Evolutionary conservation across 208 protist species (phyloP), one percentile per base, ranked within the genome.

Genomic region (Leishmania amazonensis): DNA sequence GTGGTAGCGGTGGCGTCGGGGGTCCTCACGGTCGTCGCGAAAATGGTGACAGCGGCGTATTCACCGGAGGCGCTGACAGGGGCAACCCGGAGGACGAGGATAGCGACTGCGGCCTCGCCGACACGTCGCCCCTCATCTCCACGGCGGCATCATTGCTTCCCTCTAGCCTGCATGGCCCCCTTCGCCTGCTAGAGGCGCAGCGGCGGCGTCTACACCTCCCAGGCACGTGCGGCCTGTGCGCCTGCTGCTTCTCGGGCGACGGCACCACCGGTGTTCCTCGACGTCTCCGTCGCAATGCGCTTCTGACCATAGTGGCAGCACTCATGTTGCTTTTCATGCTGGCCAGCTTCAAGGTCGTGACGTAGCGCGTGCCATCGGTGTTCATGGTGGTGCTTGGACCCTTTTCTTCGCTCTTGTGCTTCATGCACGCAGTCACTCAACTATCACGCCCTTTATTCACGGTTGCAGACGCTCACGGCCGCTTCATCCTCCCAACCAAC

Each of bases 61-160:
- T 81, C 8, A 13, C 28, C 40, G 83, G 77, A 21, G 78, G 72
- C 19, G 4, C 19, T 53, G 15, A 76, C 73, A 28, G 31, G 42
- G 42, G 19, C 28, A 21, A 49, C 31, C 5, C 24, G 35, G 40
- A 45, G n/a, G 58, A 53, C n/a, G 76, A 73, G 19, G 76, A 83
- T 13, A 53, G 4, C 13, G 74, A 80, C 8, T 62, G 73, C 57
- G 77, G 71, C 49, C 75, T 81, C 57, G 40, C 76, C 28, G 80
- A 79, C 64, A 71, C 80, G 21, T 81, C 80, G 13, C 80, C 80
- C 11, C 57, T 81, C 57, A 84, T 86, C 51, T 70, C 62, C 64
- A 82, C 78, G 28, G 83, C 78, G 13, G 78, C 75, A 8, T 86
- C 83, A 35, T n/a, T 86, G 15, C 58, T 86, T 42, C 84, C 76